phyloP scores from a whole-genome alignment of 805 yeast genomes.

The Yamadazyma paraphyllophila region DNA sequence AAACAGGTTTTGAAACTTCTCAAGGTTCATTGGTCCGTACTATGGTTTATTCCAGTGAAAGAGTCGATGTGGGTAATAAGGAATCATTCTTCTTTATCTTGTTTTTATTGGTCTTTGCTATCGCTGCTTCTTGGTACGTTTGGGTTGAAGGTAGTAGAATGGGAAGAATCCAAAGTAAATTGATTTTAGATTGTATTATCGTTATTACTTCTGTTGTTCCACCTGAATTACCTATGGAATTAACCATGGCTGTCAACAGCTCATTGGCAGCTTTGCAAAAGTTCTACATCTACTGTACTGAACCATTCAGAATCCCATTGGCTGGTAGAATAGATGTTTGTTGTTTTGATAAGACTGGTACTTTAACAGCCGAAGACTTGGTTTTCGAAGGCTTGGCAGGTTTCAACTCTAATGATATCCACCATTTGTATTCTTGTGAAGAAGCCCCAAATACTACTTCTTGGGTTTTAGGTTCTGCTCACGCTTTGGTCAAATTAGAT shows the following conservation, averaged over 20 bases:
- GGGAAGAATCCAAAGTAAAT: constrained; percentile 93
- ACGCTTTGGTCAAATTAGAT: constrained; percentile 89
- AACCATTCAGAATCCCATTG: constrained; percentile 95
- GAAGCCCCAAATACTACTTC: constrained; percentile 71
- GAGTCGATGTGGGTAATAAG: constrained; percentile 92
- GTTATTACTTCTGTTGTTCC: constrained; percentile 98
- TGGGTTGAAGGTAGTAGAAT: constrained; percentile 96
- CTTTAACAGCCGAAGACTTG: constrained; percentile 94
- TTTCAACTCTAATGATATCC: constrained; percentile 50
- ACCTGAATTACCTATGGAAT: constrained; percentile 98
- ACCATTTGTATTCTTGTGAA: constrained; percentile 50
- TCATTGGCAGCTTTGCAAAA: constrained; percentile 87
- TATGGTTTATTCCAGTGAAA: constrained; percentile 95
- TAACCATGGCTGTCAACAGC: constrained; percentile 95
- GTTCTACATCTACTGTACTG: constrained; percentile 91
- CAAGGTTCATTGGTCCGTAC: constrained; percentile 97
- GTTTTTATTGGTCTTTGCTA: constrained; percentile 85
- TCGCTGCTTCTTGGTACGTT: constrained; percentile 95
- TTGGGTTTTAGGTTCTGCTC: constrained; percentile 87
- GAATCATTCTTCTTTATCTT: constrained; percentile 92
- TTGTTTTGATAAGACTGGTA: constrained; percentile 98
- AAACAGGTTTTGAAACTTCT: constrained; percentile 97
- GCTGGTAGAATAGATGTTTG: constrained; percentile 98
- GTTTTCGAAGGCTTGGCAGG: constrained; percentile 97
- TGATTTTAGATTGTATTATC: constrained; percentile 91